These are phyloP conservation scores for Leishmania gerbilli DNA, from an alignment of 208 protist species.

Conservation along the genomic window DNA sequence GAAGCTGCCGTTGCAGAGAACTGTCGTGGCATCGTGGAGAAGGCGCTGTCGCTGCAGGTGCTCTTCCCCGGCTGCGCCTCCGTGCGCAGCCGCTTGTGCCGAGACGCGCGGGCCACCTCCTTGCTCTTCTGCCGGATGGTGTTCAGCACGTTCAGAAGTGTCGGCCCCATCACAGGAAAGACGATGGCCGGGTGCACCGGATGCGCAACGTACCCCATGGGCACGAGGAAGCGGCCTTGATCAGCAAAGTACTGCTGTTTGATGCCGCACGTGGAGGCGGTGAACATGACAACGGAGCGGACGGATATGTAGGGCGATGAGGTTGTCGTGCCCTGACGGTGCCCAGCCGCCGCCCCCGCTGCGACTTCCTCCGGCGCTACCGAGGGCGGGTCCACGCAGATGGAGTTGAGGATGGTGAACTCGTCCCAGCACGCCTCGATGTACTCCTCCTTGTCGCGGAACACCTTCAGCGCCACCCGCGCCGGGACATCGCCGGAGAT, in stretches of 20 bases:
- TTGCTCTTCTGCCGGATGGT: slow-evolving; percentile 47
- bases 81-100: slow-evolving; percentile 26
- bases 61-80: slow-evolving; percentile 4
- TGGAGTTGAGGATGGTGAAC: slow-evolving; percentile 48
- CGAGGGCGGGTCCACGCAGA: slow-evolving; percentile 24
- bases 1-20: not conserved
- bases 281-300: slow-evolving; percentile 40
- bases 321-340: slow-evolving; percentile 8
- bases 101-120: slow-evolving; percentile 28
- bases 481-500: slow-evolving; percentile 26
- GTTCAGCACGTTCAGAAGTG: slow-evolving; percentile 58
- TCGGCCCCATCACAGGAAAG: slow-evolving; percentile 71
- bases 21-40: not conserved
- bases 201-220: slow-evolving; percentile 68
- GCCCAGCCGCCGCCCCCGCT: slow-evolving; percentile 12
- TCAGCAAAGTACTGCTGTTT: slow-evolving; percentile 43
- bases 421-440: slow-evolving; percentile 79
- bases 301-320: slow-evolving; percentile 33
- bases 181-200: slow-evolving; percentile 75
- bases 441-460: slow-evolving; percentile 72
- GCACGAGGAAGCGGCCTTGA: slow-evolving; percentile 62
- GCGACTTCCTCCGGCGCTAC: slow-evolving; percentile 12
- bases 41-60: not conserved
- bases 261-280: slow-evolving; percentile 34
- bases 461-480: slow-evolving; percentile 74